phyloP scores from a whole-genome alignment of 352 stramenopile genomes.

The Globisporangium perplexum region DNA sequence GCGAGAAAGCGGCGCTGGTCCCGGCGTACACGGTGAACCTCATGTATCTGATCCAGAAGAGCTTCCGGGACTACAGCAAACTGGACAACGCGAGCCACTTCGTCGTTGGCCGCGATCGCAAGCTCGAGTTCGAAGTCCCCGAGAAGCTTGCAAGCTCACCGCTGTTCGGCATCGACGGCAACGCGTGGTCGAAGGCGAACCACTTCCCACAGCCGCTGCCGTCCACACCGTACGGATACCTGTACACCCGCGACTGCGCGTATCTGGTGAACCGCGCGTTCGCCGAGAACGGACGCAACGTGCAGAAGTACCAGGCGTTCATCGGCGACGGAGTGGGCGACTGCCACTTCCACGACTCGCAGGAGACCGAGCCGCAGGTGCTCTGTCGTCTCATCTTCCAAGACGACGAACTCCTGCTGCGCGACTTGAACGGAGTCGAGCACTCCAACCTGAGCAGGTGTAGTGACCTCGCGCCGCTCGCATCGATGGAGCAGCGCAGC shows the following conservation, averaged over 20 bases:
- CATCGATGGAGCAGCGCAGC: slow-evolving; percentile 10
- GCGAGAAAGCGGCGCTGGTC: slow-evolving; percentile 14
- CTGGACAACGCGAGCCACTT: slow-evolving; percentile 33
- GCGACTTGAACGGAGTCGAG: slow-evolving; percentile 14
- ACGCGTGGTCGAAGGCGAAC: too few relatives aligned
- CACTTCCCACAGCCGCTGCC: too few relatives aligned
- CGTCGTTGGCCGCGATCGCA: slow-evolving; percentile 21
- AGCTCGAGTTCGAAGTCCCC: slow-evolving; percentile 15
- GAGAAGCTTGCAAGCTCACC: slow-evolving; percentile 23
- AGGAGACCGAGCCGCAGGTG: slow-evolving; percentile 29
- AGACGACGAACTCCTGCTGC: slow-evolving; percentile 21
- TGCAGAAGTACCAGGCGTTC: slow-evolving; percentile 39
- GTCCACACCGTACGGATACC: too few relatives aligned
- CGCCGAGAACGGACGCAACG: slow-evolving; percentile 27
- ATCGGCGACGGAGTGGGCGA: slow-evolving; percentile 30
- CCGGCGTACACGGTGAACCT: slow-evolving; percentile 30
- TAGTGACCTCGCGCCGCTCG: slow-evolving; percentile 8
- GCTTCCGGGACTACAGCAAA: slow-evolving; percentile 29
- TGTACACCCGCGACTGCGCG: slow-evolving; percentile 7
- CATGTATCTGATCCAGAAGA: slow-evolving; percentile 37
- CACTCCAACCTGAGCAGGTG: slow-evolving; percentile 15
- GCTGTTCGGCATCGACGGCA: slow-evolving; percentile 23
- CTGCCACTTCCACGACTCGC: slow-evolving; percentile 29
- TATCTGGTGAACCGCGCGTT: slow-evolving; percentile 20
- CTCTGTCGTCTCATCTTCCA: slow-evolving; percentile 31